Evolutionary conservation across 768 basidiomycete species (phyloP), one percentile per base, ranked within the genome.

Genomic region (Trametes cingulata): DNA sequence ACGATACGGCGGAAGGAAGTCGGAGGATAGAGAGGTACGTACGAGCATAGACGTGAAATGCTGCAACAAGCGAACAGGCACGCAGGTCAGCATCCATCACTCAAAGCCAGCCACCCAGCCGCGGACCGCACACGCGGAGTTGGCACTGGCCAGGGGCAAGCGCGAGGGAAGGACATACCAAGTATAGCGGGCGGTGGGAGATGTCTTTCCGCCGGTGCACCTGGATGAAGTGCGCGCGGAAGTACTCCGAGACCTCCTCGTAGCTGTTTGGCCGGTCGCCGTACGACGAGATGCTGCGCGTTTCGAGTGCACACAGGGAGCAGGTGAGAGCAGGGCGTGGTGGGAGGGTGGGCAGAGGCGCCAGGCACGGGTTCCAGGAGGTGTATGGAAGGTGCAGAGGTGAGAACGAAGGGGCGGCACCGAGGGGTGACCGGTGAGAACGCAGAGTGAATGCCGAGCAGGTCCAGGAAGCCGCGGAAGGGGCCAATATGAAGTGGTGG

Each of bases 181-280:
- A 52, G 69, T 91, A 93, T 2, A 93, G 75, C n/a, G 89, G 88
- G 51, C 91, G 83, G 41, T 85, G 82, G 65, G 88, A 87, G 66
- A 91, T 86, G 64, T 92, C 91, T 60, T 90, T 93, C 63, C 82
- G 82, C 66, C 85, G 77, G 71, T 92, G 90, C 17, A 90, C 86
- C 72, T 93, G 90, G 60, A 90, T 75, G 75, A 94, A 94, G 67
- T 93, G 92, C 36, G 90, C 87, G 10, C 89, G 87, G 82, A 94
- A 93, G 74, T 93, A 93, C 68, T 88, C 85, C 42, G 91, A 85
- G 20, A 91, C 89, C 5, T 86, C 84, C 58, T 92, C 88, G 67
- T 86, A 91, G 67, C 87, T 88, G 69, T 93, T 93, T n/a, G 83
- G 73, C 40, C 91, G 84, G 63, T 90, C 85, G 25, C 87, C 88